Conservation (phyloP, 768 basidiomycete genomes). For the Lactarius psammicola region DNA sequence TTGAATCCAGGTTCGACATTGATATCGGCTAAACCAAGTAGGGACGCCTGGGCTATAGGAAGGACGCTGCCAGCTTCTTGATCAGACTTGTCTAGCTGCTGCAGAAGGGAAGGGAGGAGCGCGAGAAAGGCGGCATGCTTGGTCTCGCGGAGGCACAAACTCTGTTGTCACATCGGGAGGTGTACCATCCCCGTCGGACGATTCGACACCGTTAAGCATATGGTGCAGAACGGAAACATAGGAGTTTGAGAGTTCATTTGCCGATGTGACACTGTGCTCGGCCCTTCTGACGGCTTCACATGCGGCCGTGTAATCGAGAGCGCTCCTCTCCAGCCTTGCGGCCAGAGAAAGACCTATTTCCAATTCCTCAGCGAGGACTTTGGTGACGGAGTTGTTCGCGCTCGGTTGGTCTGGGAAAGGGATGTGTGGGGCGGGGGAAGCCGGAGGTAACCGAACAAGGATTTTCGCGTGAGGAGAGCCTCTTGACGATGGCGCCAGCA, state of each 20-base stretch:
- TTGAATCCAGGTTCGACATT: slow-evolving; percentile 60
- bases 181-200: slow-evolving; percentile 61
- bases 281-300: slow-evolving; percentile 64
- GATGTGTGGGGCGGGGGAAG: slow-evolving; percentile 68
- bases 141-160: slow-evolving; percentile 56
- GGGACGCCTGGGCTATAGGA: slow-evolving; percentile 44
- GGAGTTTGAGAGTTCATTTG: slow-evolving; percentile 41
- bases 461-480: slow-evolving; percentile 61
- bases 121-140: slow-evolving; percentile 70
- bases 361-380: slow-evolving; percentile 60
- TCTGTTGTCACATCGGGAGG: slow-evolving; percentile 62
- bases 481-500: slow-evolving; percentile 59
- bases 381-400: slow-evolving; percentile 52
- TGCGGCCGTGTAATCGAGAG: slow-evolving; percentile 61
- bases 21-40: slow-evolving; percentile 49
- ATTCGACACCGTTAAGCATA: slow-evolving; percentile 52
- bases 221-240: slow-evolving; percentile 48
- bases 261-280: slow-evolving; percentile 50
- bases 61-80: slow-evolving; percentile 45
- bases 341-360: slow-evolving; percentile 49
- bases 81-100: slow-evolving; percentile 45
- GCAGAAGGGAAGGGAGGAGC: slow-evolving; percentile 59
- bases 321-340: slow-evolving; percentile 51
- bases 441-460: slow-evolving; percentile 51
- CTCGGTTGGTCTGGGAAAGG: slow-evolving; percentile 64